These are phyloP conservation scores for Rhododendron kiyosumense DNA, from an alignment of 148 eudicot genomes.

Conservation along the genomic window DNA sequence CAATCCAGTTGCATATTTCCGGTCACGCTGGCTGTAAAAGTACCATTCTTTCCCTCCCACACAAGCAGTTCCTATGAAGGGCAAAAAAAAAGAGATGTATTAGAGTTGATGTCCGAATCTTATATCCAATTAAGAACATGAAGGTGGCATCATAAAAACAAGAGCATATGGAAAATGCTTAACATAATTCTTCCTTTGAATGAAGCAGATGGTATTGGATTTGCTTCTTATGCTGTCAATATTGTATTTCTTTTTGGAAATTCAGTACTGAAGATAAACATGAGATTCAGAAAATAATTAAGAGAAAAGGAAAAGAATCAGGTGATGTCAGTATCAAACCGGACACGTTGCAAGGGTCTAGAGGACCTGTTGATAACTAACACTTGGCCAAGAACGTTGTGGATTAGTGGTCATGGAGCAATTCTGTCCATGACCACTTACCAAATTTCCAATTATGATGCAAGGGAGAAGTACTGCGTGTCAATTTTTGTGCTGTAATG, in stretches of 20 bases:
- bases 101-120: neutral
- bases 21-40: constrained; percentile 79
- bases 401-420: neutral
- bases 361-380: constrained; percentile 2
- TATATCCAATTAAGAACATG: neutral
- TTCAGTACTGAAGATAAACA: neutral
- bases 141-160: neutral
- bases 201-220: neutral
- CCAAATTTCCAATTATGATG: neutral
- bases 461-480: neutral
- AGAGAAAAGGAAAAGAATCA: neutral
- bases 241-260: neutral
- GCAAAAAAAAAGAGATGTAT: neutral
- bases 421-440: neutral
- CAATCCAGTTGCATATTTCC: constrained; percentile 82
- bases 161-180: neutral
- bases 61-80: constrained; percentile 50
- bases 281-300: neutral
- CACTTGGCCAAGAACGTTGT: neutral
- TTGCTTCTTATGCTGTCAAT: neutral
- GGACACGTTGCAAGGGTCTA: neutral
- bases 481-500: neutral
- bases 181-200: neutral
- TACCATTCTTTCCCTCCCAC: constrained; percentile 95
- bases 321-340: neutral